Conservation (phyloP, 768 basidiomycete genomes). For the Cyclocybe aegerita region DNA sequence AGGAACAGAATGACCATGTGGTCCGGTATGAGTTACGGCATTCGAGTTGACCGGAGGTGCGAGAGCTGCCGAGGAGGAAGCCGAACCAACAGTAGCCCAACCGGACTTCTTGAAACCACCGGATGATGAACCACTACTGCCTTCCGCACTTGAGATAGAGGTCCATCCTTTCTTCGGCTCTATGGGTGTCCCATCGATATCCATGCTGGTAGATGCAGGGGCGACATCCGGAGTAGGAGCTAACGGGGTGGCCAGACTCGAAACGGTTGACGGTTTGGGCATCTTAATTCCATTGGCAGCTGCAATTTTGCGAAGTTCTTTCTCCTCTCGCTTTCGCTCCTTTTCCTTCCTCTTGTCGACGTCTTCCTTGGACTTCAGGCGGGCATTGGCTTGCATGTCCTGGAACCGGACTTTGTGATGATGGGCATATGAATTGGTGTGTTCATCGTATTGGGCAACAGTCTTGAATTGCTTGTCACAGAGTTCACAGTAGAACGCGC, state of each 20-base stretch:
- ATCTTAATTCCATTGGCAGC: slow-evolving; percentile 80
- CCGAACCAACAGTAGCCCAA: slow-evolving; percentile 47
- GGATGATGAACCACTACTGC: slow-evolving; percentile 16
- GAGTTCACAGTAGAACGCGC: slow-evolving; percentile 76
- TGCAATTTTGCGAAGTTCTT: slow-evolving; percentile 80
- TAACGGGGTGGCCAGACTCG: slow-evolving; percentile 16
- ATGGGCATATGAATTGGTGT: slow-evolving; percentile 87
- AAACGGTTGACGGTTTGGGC: slow-evolving; percentile 31
- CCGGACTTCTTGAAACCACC: slow-evolving; percentile 44
- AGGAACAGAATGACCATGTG: background rate
- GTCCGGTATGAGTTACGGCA: background rate
- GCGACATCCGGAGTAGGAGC: slow-evolving; percentile 16
- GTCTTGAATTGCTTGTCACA: slow-evolving; percentile 89
- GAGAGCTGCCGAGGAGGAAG: slow-evolving; percentile 11
- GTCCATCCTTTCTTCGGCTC: slow-evolving; percentile 53
- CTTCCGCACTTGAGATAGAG: slow-evolving; percentile 27
- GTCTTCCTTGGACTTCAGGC: slow-evolving; percentile 65
- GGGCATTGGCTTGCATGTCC: slow-evolving; percentile 78
- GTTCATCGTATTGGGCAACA: slow-evolving; percentile 86
- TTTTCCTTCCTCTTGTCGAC: slow-evolving; percentile 79
- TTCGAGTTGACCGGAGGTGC: background rate
- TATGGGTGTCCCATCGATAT: slow-evolving; percentile 18
- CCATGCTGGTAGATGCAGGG: slow-evolving; percentile 22
- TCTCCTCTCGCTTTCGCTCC: slow-evolving; percentile 83
- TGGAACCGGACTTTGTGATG: slow-evolving; percentile 81